Evolutionary conservation across 768 basidiomycete species (phyloP).

Genomic region (Brasilioporus rufonigricans): DNA sequence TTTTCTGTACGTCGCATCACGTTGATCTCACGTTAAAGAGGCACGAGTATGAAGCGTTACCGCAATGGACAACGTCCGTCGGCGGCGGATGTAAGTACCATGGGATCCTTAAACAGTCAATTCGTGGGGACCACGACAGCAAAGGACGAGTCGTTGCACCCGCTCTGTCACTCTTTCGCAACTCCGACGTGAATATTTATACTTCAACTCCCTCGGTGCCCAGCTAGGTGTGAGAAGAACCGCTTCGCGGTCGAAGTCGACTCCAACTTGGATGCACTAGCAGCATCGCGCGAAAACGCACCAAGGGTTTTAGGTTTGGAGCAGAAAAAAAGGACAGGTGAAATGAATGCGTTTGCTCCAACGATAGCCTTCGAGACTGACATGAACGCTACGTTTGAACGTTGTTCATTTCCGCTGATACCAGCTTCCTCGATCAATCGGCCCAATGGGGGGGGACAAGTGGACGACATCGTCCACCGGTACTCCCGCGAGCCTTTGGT

Average conservation of each 20-base stretch:
- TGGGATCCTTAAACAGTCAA: too few species aligned
- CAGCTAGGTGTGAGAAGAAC: too few species aligned
- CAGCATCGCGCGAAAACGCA: too few species aligned
- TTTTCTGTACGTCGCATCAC: background rate
- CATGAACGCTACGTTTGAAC: background rate
- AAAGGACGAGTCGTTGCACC: background rate
- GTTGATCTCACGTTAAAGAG: background rate
- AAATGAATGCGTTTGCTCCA: background rate
- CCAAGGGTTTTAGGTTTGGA: too few species aligned
- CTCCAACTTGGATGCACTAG: too few species aligned
- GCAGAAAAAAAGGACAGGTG: background rate
- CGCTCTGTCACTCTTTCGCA: background rate
- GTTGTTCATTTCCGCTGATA: background rate
- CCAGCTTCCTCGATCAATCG: background rate
- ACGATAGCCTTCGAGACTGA: background rate
- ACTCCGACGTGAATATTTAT: background rate
- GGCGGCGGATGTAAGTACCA: background rate
- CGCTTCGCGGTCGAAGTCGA: too few species aligned
- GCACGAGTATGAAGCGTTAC: background rate
- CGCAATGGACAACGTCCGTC: background rate
- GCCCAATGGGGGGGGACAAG: too few species aligned
- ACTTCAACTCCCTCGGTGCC: too few species aligned
- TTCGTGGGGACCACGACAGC: too few species aligned
- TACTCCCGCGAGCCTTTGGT: constrained; percentile 20
- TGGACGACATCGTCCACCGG: background rate